Base-by-base conservation (phyloP, 768 basidiomycete genomes). In the Mycena capillaripes region DNA sequence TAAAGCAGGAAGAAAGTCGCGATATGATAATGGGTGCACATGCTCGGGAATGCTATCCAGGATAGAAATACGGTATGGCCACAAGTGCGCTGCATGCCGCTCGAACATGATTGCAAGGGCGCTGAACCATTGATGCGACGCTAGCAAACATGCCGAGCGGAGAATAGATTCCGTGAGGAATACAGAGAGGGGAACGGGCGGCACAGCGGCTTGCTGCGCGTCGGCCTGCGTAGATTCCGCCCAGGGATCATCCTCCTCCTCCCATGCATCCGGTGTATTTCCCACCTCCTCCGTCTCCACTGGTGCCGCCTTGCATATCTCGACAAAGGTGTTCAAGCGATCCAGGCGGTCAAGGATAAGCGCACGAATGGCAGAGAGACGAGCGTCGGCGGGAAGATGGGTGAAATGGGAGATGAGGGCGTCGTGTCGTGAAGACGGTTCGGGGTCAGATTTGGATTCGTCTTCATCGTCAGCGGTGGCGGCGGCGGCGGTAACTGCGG, bases 191-290 rank as follows among this genome's bases (percentile, higher is more conserved):
- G 89, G 76, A 30, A 96, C 76, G 59, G 86, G 86, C 25, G 81
- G 79, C 77, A 81, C 85, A 75, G 71, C 70, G 16, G 84, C 67
- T n/a, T 78, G 75, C 12, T 81, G 66, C 46, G 79, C 69, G 19
- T 76, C 73, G 27, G 77, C 78, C 53, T 83, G 81, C 42, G 77
- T 78, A 0, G 85, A 81, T 55, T 94, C 92, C 42, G 85, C 90
- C 93, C 93, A 95, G 16, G 93, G 93, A 79, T 94, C 92, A 75
- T 92, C 93, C 75, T 90, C 89, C 93, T 92, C 93, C 75, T 90
- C 89, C 93, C 92, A 94, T 61, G 92, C 93, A 48, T 90, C 89
- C 65, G 86, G 85, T 25, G 85, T 84, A 65, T 87, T 86, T 62
- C 91, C 89, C 12, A 81, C 82, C 14, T 86, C 85, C 16, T 84